These are phyloP conservation scores for Aspergillus egyptiacus DNA, from an alignment of 495 filamentous ascomycete species.

Conservation along the genomic window DNA sequence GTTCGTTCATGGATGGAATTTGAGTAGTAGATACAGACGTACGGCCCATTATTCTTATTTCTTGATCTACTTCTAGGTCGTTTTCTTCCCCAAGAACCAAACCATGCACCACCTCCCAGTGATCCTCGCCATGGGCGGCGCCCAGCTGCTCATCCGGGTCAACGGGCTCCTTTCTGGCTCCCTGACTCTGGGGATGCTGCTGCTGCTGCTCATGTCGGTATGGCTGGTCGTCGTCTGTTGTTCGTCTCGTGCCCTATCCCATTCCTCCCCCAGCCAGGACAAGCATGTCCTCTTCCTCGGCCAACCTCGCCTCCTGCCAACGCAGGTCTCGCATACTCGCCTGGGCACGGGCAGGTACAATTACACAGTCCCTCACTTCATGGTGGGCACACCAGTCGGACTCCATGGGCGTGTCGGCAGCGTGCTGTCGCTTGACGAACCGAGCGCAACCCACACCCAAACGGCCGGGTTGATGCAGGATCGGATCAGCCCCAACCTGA, in stretches of 20 bases:
- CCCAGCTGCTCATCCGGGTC: neutral
- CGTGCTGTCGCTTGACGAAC: constrained; percentile 4
- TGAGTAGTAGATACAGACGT: too few species aligned
- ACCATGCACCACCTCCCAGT: constrained; percentile 1
- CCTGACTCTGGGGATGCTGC: neutral
- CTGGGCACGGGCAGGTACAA: constrained; percentile 4
- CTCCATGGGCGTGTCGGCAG: constrained; percentile 1
- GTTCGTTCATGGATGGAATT: too few species aligned
- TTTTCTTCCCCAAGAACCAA: neutral
- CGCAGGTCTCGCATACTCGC: constrained; percentile 7
- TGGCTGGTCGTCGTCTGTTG: constrained; percentile 1
- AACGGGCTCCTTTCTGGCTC: neutral
- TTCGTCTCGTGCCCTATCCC: neutral
- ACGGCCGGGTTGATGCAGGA: neutral
- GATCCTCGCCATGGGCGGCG: constrained; percentile 5
- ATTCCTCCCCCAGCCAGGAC: neutral
- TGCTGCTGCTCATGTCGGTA: neutral
- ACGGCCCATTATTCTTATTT: too few species aligned
- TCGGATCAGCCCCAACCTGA: neutral
- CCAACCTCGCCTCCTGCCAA: constrained; percentile 2
- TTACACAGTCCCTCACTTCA: constrained; percentile 5
- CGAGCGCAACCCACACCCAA: neutral
- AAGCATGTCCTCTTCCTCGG: neutral
- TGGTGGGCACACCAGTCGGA: constrained; percentile 5
- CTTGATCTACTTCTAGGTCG: neutral